Evolutionary conservation across 2,329 filamentous ascomycete species (phyloP).

Genomic region (Alternaria ethzedia): DNA sequence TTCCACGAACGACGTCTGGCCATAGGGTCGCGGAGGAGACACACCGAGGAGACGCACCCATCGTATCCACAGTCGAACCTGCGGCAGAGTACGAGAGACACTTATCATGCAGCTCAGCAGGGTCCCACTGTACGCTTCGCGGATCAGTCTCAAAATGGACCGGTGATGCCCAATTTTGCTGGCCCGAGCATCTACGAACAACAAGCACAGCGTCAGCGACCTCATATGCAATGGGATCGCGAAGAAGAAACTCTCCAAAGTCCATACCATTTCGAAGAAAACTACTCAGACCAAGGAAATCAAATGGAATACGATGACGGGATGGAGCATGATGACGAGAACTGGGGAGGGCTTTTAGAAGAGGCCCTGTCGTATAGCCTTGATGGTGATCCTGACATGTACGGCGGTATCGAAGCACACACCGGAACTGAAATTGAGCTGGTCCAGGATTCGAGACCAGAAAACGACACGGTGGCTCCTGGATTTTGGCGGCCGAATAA

Average conservation of each 20-base stretch:
- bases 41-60: neutral
- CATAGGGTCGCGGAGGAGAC: neutral
- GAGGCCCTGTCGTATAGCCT: neutral
- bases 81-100: neutral
- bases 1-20: constrained; percentile 17
- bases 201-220: constrained; percentile 26
- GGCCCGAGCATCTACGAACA: constrained; percentile 35
- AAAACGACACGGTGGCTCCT: constrained; percentile 24
- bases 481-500: constrained; percentile 56
- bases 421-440: neutral
- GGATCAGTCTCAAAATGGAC: constrained; percentile 6
- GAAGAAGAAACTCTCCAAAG: neutral
- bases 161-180: constrained; percentile 15
- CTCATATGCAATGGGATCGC: neutral
- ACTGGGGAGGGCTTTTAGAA: constrained; percentile 3
- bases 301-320: neutral
- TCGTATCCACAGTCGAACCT: neutral
- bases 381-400: neutral
- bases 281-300: neutral
- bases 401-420: neutral
- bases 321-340: neutral
- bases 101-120: constrained; percentile 4
- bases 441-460: constrained; percentile 2
- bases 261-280: neutral
- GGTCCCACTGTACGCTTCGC: constrained; percentile 23